A percentile compares a stretch with the other conserved stretches of the same genome.
Evolutionary conservation across 768 basidiomycete species (phyloP).

Genomic region (Sarcodon sp.): DNA sequence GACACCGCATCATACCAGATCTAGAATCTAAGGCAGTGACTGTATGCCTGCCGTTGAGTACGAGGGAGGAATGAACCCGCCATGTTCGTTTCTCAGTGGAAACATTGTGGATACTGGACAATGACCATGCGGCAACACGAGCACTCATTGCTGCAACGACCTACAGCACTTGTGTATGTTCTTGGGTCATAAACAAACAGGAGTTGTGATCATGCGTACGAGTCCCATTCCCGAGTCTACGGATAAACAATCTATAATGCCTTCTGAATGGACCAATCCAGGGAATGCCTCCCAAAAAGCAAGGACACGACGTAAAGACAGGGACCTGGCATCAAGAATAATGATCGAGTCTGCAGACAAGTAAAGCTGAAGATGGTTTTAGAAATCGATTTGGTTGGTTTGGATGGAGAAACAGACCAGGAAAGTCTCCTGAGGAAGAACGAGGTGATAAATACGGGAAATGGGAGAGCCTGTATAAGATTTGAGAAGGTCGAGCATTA

Average conservation of each 20-base stretch:
- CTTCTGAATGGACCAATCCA: conserved; percentile 27
- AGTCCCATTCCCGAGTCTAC: conserved; percentile 75
- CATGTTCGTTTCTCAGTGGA: conserved; percentile 23
- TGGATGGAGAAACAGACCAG: conserved; percentile 33
- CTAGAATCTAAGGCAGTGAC: conserved; percentile 61
- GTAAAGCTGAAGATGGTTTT: conserved; percentile 37
- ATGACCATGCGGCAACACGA: conserved; percentile 68
- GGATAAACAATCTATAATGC: conserved; percentile 44
- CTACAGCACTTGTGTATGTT: conserved; percentile 21
- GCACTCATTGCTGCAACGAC: conserved; percentile 60
- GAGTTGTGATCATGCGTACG: conserved; percentile 27
- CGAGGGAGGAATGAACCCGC: conserved; percentile 73
- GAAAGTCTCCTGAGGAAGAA: conserved; percentile 39
- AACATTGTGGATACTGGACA: conserved; percentile 49
- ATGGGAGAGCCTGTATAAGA: conserved; percentile 40
- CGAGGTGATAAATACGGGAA: conserved; percentile 41
- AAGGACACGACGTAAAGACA: conserved; percentile 55
- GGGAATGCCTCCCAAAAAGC: conserved; percentile 79
- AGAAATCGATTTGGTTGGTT: conserved; percentile 1
- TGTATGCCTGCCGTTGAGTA: conserved; percentile 38
- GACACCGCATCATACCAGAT: conserved; percentile 36
- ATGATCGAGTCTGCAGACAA: conserved; percentile 59
- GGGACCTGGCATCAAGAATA: conserved; percentile 56
- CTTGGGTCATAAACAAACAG: background rate
- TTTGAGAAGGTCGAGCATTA: conserved; percentile 34